Percentiles rank a stretch among this genome's conserved stretches.
Conservation (phyloP, 1,139 yeast species). For the Zhuliangozyma blackwelliae region DNA sequence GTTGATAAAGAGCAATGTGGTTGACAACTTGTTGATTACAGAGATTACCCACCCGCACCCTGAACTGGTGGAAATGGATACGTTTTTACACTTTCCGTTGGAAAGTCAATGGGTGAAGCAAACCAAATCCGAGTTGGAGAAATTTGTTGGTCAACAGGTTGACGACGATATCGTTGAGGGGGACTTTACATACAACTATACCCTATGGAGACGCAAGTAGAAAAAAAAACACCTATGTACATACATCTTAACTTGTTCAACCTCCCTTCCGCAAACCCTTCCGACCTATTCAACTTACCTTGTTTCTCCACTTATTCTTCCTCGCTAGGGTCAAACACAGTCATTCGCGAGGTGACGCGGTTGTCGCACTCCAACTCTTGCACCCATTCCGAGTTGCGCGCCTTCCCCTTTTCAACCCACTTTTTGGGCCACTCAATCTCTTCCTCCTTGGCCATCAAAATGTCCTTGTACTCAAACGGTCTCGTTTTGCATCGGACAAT, state of each 20-base stretch:
- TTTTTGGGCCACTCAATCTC: slow-evolving; percentile 87
- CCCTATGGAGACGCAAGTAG: slow-evolving; percentile 13
- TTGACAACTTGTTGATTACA: slow-evolving; percentile 67
- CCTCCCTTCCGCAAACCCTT: not conserved
- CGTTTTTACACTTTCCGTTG: slow-evolving; percentile 46
- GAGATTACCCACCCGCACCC: slow-evolving; percentile 44
- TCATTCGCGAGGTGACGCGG: slow-evolving; percentile 54
- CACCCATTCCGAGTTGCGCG: slow-evolving; percentile 83
- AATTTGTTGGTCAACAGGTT: slow-evolving; percentile 36
- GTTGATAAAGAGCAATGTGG: slow-evolving; percentile 37
- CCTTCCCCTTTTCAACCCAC: slow-evolving; percentile 74
- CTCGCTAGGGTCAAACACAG: slow-evolving; percentile 40
- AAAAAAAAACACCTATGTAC: not conserved
- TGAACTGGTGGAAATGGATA: slow-evolving; percentile 54
- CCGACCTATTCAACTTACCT: not conserved
- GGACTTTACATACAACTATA: slow-evolving; percentile 13
- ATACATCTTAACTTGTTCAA: not conserved
- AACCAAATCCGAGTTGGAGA: slow-evolving; percentile 29
- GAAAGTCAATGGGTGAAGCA: slow-evolving; percentile 33
- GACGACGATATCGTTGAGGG: slow-evolving; percentile 44
- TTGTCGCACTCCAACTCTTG: slow-evolving; percentile 69
- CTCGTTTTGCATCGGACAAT: slow-evolving; percentile 56
- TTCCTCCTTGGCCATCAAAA: slow-evolving; percentile 57
- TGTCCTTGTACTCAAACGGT: slow-evolving; percentile 53
- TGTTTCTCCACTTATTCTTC: not conserved